Evolutionary conservation across 306 rosid genomes (phyloP).

Genomic region (Boehmeria nivea): DNA sequence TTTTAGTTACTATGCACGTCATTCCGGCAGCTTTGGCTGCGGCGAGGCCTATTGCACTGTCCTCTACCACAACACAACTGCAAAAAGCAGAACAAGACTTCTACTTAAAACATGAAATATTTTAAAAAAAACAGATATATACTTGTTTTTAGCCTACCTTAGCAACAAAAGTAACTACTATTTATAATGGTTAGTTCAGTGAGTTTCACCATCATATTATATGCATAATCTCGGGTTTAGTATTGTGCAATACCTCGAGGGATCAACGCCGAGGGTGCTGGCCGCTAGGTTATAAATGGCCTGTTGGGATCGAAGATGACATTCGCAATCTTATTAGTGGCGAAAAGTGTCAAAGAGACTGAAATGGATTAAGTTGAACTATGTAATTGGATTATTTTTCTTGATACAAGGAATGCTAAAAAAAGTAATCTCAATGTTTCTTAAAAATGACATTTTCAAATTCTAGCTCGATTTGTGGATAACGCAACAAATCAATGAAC

Average conservation of each 20-base stretch:
- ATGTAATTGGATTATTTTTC: too few species aligned
- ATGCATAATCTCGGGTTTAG: constrained; percentile 3
- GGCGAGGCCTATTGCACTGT: constrained; percentile 91
- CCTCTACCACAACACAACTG: constrained; percentile 97
- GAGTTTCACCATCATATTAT: not conserved
- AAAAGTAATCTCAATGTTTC: too few species aligned
- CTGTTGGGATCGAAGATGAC: constrained; percentile 41
- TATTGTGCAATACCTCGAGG: constrained; percentile 64
- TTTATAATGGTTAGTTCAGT: too few species aligned
- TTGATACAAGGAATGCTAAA: too few species aligned
- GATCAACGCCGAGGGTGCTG: constrained; percentile 71
- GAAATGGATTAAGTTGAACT: not conserved
- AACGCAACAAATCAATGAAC: not conserved
- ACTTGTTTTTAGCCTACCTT: not conserved
- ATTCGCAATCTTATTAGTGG: not conserved
- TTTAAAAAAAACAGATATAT: not conserved
- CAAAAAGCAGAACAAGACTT: constrained; percentile 10
- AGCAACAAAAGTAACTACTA: too few species aligned
- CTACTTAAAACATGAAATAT: too few species aligned
- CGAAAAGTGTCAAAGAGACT: not conserved
- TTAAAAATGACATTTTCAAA: too few species aligned
- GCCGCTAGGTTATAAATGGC: constrained; percentile 89
- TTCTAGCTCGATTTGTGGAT: too few species aligned
- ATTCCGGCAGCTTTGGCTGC: constrained; percentile 96
- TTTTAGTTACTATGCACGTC: constrained; percentile 88